phyloP scores from a whole-genome alignment of 2,329 filamentous ascomycete species.

The Capronia coronata region DNA sequence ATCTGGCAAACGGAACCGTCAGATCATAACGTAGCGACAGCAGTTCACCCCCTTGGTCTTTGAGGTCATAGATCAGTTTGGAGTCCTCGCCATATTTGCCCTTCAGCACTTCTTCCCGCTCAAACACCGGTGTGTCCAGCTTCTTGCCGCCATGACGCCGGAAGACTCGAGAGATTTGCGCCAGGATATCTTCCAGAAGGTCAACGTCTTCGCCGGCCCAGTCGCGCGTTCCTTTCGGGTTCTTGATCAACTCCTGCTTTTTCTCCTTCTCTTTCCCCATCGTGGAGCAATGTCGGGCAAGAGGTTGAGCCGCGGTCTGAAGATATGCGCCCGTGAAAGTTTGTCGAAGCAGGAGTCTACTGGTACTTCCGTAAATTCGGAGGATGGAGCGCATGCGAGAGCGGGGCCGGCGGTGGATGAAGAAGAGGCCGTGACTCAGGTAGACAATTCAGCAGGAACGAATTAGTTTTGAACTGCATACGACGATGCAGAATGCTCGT shows the following conservation, averaged over 20 bases:
- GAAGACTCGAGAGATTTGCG: constrained; percentile 69
- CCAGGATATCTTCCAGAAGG: constrained; percentile 73
- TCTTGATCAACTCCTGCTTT: constrained; percentile 55
- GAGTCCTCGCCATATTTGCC: constrained; percentile 91
- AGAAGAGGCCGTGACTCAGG: background rate
- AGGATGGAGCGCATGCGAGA: constrained; percentile 6
- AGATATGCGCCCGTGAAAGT: background rate
- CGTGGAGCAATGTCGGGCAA: constrained; percentile 7
- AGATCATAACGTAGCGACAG: constrained; percentile 80
- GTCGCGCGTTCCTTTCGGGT: constrained; percentile 85
- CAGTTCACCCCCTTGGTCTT: constrained; percentile 78
- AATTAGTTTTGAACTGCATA: constrained; percentile 1
- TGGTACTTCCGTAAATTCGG: background rate
- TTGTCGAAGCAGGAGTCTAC: background rate
- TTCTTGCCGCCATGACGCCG: constrained; percentile 75
- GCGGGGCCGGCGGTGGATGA: background rate
- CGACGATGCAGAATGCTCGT: background rate
- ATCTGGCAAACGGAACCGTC: constrained; percentile 85
- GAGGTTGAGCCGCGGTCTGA: background rate
- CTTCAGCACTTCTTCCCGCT: constrained; percentile 76
- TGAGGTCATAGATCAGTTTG: constrained; percentile 84
- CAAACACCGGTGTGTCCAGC: constrained; percentile 77
- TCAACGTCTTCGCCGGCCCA: constrained; percentile 74
- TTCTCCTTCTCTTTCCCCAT: constrained; percentile 27
- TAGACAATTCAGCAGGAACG: background rate